phyloP scores from a whole-genome alignment of 345 rosid genomes.

The Eucalyptus shirleyi region DNA sequence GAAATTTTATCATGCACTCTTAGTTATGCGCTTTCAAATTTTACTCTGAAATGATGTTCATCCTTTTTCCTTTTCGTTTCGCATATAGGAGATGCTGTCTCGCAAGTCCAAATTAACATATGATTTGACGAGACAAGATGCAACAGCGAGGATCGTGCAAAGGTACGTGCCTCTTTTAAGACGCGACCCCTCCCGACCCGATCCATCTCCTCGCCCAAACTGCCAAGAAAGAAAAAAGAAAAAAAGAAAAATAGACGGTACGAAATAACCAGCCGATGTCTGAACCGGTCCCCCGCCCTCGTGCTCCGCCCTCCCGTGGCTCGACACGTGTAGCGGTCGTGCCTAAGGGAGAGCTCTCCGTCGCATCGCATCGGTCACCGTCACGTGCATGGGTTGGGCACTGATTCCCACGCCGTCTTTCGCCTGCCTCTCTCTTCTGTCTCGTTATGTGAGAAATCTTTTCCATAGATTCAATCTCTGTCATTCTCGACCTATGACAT shows the following conservation, averaged over 20 bases:
- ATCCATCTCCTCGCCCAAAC: not conserved
- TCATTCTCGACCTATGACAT: not conserved
- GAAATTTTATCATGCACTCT: no score
- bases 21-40: no score
- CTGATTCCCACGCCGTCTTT: not conserved
- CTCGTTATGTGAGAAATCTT: not conserved
- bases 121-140: not conserved
- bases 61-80: not conserved
- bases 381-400: not conserved
- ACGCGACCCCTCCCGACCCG: not conserved
- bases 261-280: not conserved
- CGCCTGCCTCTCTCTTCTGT: not conserved
- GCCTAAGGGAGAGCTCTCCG: not conserved
- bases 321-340: not conserved
- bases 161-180: not conserved
- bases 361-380: not conserved
- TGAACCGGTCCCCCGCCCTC: not conserved
- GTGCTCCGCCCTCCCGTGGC: not conserved
- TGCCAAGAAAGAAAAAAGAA: not conserved
- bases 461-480: not conserved
- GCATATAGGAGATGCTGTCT: not conserved
- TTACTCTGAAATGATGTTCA: no score
- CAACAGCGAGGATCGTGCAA: not conserved
- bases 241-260: not conserved
- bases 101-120: not conserved